These are phyloP conservation scores for Plenodomus lindquistii DNA, from an alignment of 2,329 filamentous ascomycete species.

Conservation along the genomic window DNA sequence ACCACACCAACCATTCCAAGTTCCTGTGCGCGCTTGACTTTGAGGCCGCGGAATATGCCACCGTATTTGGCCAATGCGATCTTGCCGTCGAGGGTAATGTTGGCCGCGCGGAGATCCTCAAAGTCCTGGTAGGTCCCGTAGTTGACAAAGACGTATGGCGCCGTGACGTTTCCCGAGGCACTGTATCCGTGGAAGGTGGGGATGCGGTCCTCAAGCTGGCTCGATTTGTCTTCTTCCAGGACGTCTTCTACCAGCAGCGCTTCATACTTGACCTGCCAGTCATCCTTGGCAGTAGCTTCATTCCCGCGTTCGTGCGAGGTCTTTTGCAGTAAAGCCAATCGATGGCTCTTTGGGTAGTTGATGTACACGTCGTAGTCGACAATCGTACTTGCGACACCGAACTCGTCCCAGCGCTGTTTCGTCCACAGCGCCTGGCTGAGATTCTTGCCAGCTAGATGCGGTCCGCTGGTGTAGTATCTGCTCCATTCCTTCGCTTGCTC, in stretches of 20 bases:
- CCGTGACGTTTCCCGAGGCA: slow-evolving; percentile 88
- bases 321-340: slow-evolving; percentile 51
- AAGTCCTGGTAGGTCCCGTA: slow-evolving; percentile 87
- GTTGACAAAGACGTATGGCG: slow-evolving; percentile 84
- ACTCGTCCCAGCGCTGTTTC: slow-evolving; percentile 53
- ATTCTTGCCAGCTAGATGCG: slow-evolving; percentile 57
- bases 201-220: slow-evolving; percentile 69
- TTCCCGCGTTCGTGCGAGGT: slow-evolving; percentile 58
- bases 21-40: slow-evolving; percentile 90
- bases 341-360: slow-evolving; percentile 55
- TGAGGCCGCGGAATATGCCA: slow-evolving; percentile 82
- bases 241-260: slow-evolving; percentile 84
- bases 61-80: slow-evolving; percentile 89
- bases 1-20: slow-evolving; percentile 85
- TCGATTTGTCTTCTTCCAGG: slow-evolving; percentile 80
- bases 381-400: slow-evolving; percentile 51
- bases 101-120: slow-evolving; percentile 75
- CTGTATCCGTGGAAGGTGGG: slow-evolving; percentile 96
- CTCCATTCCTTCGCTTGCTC: slow-evolving; percentile 56
- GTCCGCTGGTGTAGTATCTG: slow-evolving; percentile 55
- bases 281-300: slow-evolving; percentile 34
- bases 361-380: slow-evolving; percentile 57
- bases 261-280: slow-evolving; percentile 71
- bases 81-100: slow-evolving; percentile 77
- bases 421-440: slow-evolving; percentile 58